A percentile compares a stretch with the other conserved stretches of the same genome.
Evolutionary conservation across 345 rosid genomes (phyloP).

Genomic region (Eutrema japonicum): DNA sequence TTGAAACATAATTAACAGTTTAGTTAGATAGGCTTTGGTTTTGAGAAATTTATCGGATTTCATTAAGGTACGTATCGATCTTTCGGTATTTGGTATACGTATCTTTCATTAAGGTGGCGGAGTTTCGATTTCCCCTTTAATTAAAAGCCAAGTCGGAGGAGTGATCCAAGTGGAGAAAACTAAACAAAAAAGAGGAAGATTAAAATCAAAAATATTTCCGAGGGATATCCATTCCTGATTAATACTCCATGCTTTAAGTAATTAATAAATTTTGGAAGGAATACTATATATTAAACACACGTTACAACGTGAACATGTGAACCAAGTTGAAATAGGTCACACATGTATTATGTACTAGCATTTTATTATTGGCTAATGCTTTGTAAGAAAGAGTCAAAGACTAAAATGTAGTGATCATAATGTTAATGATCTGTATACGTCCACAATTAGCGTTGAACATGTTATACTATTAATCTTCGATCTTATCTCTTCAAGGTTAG

Average conservation of each 20-base stretch:
- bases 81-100: too few relatives aligned
- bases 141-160: background rate
- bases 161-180: background rate
- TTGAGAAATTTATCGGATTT: too few relatives aligned
- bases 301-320: conserved; percentile 3
- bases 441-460: background rate
- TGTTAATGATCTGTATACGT: background rate
- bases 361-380: background rate
- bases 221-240: background rate
- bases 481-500: conserved; percentile 11
- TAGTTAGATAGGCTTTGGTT: too few relatives aligned
- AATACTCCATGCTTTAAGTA: background rate
- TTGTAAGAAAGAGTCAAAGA: conserved; percentile 11
- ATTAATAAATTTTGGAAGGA: background rate
- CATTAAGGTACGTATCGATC: too few relatives aligned
- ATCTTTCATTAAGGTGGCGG: too few relatives aligned
- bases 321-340: conserved; percentile 1
- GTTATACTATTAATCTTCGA: background rate
- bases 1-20: too few relatives aligned
- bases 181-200: background rate
- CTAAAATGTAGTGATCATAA: background rate
- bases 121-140: background rate
- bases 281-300: background rate
- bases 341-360: background rate
- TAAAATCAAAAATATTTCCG: background rate